phyloP scores from a whole-genome alignment of 2,329 filamentous ascomycete species.

The Geoglossum cookeanum region DNA sequence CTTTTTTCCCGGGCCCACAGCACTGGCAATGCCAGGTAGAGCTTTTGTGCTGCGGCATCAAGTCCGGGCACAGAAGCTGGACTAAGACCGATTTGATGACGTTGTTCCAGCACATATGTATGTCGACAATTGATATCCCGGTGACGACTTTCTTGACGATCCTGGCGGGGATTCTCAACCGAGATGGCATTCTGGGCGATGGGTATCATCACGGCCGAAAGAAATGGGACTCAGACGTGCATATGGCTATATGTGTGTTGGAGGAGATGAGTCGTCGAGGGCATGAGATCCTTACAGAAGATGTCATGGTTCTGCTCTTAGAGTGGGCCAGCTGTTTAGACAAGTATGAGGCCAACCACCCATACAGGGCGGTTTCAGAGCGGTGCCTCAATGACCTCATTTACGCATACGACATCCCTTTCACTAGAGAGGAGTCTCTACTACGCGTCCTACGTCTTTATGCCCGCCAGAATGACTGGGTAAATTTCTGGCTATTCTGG shows the following conservation, averaged over 20 bases:
- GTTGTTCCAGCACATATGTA: constrained; percentile 18
- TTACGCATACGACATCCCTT: constrained; percentile 12
- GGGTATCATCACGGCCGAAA: constrained; percentile 5
- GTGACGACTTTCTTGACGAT: constrained; percentile 18
- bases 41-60: constrained; percentile 20
- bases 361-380: neutral
- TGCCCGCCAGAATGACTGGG: constrained; percentile 30
- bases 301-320: constrained; percentile 28
- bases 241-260: constrained; percentile 22
- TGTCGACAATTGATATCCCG: constrained; percentile 18
- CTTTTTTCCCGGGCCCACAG: constrained; percentile 14
- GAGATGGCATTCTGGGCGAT: constrained; percentile 5
- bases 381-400: constrained; percentile 17
- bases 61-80: constrained; percentile 22
- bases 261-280: constrained; percentile 24
- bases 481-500: constrained; percentile 42
- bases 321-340: constrained; percentile 21
- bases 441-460: constrained; percentile 22
- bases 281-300: constrained; percentile 22
- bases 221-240: constrained; percentile 15
- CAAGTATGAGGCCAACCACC: constrained; percentile 22
- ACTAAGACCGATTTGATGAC: constrained; percentile 17
- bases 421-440: constrained; percentile 14
- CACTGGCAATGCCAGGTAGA: constrained; percentile 18
- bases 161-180: constrained; percentile 19